Evolutionary conservation across 345 rosid genomes (phyloP), one percentile per base, ranked within the genome.

Genomic region (Eucalyptus melliodora): DNA sequence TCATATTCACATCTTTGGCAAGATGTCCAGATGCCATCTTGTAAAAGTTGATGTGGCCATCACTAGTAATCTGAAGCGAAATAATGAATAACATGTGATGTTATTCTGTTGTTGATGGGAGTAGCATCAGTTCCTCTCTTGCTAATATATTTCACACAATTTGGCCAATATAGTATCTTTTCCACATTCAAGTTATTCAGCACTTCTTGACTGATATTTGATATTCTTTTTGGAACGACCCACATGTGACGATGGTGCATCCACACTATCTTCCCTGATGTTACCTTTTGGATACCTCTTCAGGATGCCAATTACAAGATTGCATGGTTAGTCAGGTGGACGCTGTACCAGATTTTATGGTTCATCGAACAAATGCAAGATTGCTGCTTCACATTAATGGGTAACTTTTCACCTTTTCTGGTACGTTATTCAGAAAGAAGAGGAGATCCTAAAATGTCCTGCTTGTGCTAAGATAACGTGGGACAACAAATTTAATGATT

Each of bases 301-400:
- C 23, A 50, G 16, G 40, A 49, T 31, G 83, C 56, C 34, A 16
- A 47, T 87, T n/a, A 72, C 40, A 37, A 47, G 27, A 42, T 42
- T 40, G 10, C 47, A 30, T n/a, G 26, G 37, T 91, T 92, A 77
- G 86, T 80, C 97, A 98, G 99, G 99, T 97, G 92, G 98, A 93
- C 90, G 90, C 97, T 81, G 98, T 96, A 80, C 96, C 99, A 86
- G 97, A 95, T 93, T 96, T 98, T 89, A 90, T 89, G 31, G 94
- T 98, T 91, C 98, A 96, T 90, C 93, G 95, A 94, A 94, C 98
- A 89, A 98, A 97, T 91, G 97, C 99, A 50, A 97, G 97, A 91
- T 91, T 92, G 81, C 94, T 96, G 89, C 98, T 98, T 86, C 99
- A 96, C 90, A 96, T 98, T 83, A 93, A 96, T 65, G 99, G 99